These are phyloP conservation scores for Fusarium lateritium DNA, from an alignment of 2,329 filamentous ascomycete species.

Conservation along the genomic window DNA sequence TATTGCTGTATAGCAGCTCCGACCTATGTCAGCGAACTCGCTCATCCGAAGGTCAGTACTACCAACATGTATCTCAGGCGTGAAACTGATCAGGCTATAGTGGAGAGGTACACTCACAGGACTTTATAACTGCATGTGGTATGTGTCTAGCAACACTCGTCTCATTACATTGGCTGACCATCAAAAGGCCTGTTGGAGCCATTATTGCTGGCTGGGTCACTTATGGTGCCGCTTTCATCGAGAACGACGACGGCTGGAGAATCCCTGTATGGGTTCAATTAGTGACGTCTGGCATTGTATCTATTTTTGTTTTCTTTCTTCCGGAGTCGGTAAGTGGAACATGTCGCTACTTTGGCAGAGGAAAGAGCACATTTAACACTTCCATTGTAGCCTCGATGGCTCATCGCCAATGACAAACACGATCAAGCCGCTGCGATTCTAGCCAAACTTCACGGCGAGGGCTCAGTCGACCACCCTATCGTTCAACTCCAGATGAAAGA, in stretches of 20 bases:
- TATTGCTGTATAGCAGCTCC: constrained; percentile 58
- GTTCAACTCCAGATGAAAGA: constrained; percentile 59
- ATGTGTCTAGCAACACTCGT: background rate
- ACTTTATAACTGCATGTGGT: constrained; percentile 57
- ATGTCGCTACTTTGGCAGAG: rapidly evolving
- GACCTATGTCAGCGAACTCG: constrained; percentile 63
- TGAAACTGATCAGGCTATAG: constrained; percentile 19
- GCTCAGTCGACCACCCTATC: constrained; percentile 52
- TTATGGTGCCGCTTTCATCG: constrained; percentile 62
- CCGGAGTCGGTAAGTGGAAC: constrained; percentile 54
- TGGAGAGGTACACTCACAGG: constrained; percentile 63
- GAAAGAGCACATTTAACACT: background rate
- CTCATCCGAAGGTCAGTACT: constrained; percentile 59
- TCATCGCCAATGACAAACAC: constrained; percentile 56
- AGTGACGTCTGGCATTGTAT: constrained; percentile 56
- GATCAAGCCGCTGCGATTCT: constrained; percentile 56
- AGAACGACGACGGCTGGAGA: constrained; percentile 54
- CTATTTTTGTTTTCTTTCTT: constrained; percentile 53
- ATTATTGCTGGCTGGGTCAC: constrained; percentile 69
- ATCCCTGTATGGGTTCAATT: constrained; percentile 58
- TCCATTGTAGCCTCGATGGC: constrained; percentile 54
- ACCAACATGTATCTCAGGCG: rapidly evolving
- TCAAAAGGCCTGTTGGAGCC: constrained; percentile 54
- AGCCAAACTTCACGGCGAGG: constrained; percentile 54
- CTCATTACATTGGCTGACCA: background rate